These are phyloP conservation scores for Bondarzewia mesenterica DNA, from an alignment of 1,284 basidiomycete genomes.

Conservation along the genomic window DNA sequence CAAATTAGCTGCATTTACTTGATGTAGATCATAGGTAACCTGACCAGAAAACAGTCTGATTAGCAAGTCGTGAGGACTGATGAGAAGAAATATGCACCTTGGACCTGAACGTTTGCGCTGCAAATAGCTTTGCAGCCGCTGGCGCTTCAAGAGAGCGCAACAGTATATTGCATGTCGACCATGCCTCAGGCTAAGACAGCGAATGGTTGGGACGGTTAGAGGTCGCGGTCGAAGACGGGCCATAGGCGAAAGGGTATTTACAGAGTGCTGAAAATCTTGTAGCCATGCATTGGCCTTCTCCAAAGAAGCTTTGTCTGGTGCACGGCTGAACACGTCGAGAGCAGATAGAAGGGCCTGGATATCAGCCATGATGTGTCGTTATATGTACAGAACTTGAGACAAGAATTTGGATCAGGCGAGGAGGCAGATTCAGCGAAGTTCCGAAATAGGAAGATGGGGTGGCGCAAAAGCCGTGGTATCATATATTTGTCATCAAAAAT, in stretches of 20 bases:
- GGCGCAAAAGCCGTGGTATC: slow-evolving; percentile 13
- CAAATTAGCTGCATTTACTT: slow-evolving; percentile 71
- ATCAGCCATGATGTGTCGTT: slow-evolving; percentile 42
- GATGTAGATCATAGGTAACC: slow-evolving; percentile 94
- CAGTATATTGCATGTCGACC: slow-evolving; percentile 90
- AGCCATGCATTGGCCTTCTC: slow-evolving; percentile 87
- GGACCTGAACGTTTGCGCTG: slow-evolving; percentile 92
- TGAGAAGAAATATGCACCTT: slow-evolving; percentile 56
- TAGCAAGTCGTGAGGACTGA: slow-evolving; percentile 2
- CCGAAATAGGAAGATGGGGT: slow-evolving; percentile 4
- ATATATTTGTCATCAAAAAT: slow-evolving; percentile 14
- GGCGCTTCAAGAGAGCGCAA: slow-evolving; percentile 78
- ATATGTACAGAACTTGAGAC: neutral
- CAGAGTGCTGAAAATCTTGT: slow-evolving; percentile 94
- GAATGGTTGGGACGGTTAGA: slow-evolving; percentile 48
- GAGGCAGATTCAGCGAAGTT: neutral
- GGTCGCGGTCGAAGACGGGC: slow-evolving; percentile 46
- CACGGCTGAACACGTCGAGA: slow-evolving; percentile 65
- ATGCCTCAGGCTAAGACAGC: slow-evolving; percentile 78
- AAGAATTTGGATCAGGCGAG: neutral
- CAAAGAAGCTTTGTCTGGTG: slow-evolving; percentile 78
- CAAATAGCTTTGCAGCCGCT: slow-evolving; percentile 82
- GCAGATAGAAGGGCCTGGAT: slow-evolving; percentile 66
- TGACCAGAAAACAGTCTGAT: slow-evolving; percentile 24
- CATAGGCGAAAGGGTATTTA: slow-evolving; percentile 71